These are phyloP conservation scores for Psilocybe cyanescens DNA, from an alignment of 768 basidiomycete genomes.

Conservation along the genomic window DNA sequence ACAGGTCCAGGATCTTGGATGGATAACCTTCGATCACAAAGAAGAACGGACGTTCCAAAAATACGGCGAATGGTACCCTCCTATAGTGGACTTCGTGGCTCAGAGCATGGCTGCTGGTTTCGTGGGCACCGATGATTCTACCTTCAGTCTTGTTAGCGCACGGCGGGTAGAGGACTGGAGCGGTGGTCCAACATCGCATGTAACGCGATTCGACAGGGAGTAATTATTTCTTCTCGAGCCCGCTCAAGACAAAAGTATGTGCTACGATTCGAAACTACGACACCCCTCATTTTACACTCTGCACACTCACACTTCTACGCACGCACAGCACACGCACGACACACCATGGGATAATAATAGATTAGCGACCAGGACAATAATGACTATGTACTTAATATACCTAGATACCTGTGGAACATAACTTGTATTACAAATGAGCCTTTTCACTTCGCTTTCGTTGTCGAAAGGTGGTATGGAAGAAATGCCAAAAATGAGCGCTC, in stretches of 20 bases:
- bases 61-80: constrained; percentile 49
- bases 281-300: neutral
- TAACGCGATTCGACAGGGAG: constrained; percentile 1
- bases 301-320: neutral
- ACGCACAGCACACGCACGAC: neutral
- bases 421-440: neutral
- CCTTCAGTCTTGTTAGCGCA: constrained; percentile 58
- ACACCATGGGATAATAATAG: neutral
- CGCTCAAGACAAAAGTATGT: neutral
- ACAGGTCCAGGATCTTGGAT: constrained; percentile 40
- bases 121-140: constrained; percentile 62
- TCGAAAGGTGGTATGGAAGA: too few relatives aligned
- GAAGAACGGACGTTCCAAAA: constrained; percentile 34
- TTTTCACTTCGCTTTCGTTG: neutral
- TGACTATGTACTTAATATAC: neutral
- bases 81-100: constrained; percentile 57
- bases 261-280: neutral
- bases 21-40: constrained; percentile 46
- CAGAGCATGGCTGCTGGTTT: constrained; percentile 61
- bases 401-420: neutral
- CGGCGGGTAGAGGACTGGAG: constrained; percentile 64
- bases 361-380: neutral
- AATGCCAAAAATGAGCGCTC: too few relatives aligned
- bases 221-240: neutral
- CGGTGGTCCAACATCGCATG: constrained; percentile 32